Evolutionary conservation across 2,329 filamentous ascomycete genomes (phyloP).

Genomic region (Fusarium chuoi): DNA sequence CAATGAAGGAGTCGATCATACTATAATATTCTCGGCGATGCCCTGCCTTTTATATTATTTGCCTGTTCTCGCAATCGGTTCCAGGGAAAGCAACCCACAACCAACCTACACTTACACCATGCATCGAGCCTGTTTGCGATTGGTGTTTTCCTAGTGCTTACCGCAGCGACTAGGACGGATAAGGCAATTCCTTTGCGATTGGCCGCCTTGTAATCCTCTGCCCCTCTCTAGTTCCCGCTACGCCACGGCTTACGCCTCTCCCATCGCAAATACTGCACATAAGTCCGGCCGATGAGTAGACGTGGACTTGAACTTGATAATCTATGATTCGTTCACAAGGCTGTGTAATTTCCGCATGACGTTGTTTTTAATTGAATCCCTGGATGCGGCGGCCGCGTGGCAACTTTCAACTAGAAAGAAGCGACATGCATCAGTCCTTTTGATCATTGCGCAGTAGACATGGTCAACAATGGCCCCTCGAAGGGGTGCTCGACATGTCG

Average conservation of each 20-base stretch:
- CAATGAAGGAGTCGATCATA: accelerated
- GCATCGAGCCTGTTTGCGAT: not conserved
- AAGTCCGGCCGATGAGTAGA: not conserved
- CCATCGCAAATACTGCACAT: not conserved
- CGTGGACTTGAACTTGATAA: not conserved
- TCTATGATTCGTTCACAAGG: not conserved
- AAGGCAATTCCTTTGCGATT: not conserved
- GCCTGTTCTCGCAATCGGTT: not conserved
- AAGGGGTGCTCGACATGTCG: not conserved
- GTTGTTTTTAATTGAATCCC: accelerated
- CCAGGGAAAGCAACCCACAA: accelerated
- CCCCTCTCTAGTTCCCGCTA: not conserved
- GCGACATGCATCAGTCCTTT: not conserved
- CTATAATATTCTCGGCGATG: not conserved
- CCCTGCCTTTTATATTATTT: not conserved
- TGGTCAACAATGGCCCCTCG: not conserved
- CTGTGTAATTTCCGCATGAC: not conserved
- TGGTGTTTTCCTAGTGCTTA: not conserved
- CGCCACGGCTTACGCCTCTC: not conserved
- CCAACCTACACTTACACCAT: not conserved
- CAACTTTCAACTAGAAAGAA: not conserved
- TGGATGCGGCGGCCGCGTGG: not conserved
- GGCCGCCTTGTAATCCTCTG: not conserved
- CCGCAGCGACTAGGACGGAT: not conserved
- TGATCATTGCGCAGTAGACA: not conserved